Evolutionary conservation across 2,329 filamentous ascomycete genomes (phyloP).

Genomic region (Fusarium burgessii): DNA sequence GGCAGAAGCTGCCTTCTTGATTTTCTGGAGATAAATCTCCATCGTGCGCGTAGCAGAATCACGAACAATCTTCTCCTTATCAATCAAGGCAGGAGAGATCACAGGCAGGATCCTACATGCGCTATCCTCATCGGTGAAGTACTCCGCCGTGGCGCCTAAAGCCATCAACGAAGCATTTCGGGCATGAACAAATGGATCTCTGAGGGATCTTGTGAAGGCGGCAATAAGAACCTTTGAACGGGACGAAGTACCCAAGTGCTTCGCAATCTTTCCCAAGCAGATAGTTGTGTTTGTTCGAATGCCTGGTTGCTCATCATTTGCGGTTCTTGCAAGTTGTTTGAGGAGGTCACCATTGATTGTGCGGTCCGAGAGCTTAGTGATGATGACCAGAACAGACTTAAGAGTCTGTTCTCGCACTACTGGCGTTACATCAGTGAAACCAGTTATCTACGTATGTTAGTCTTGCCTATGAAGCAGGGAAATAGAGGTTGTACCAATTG

Average conservation of each 20-base stretch:
- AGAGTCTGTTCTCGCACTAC: conserved; percentile 95
- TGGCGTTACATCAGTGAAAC: conserved; percentile 91
- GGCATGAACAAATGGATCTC: conserved; percentile 95
- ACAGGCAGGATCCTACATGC: conserved; percentile 85
- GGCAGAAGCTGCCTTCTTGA: conserved; percentile 79
- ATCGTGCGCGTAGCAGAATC: conserved; percentile 92
- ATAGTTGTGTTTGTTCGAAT: conserved; percentile 99
- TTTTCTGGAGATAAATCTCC: conserved; percentile 84
- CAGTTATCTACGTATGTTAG: conserved; percentile 74
- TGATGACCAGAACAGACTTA: conserved; percentile 89
- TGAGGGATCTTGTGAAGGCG: conserved; percentile 87
- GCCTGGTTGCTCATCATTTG: conserved; percentile 96
- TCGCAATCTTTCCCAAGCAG: conserved; percentile 94
- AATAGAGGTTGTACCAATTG: conserved; percentile 73
- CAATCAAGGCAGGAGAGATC: conserved; percentile 85
- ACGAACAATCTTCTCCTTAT: conserved; percentile 95
- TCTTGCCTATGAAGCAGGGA: not conserved
- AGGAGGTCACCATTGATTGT: conserved; percentile 94
- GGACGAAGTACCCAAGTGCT: conserved; percentile 81
- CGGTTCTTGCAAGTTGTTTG: conserved; percentile 91
- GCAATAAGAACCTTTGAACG: conserved; percentile 92
- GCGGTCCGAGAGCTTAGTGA: conserved; percentile 90
- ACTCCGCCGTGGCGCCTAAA: conserved; percentile 84
- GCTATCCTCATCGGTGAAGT: conserved; percentile 91
- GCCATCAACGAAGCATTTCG: conserved; percentile 90